These are phyloP conservation scores for Chaetomidium leptoderma DNA, from an alignment of 495 filamentous ascomycete genomes.

Conservation along the genomic window DNA sequence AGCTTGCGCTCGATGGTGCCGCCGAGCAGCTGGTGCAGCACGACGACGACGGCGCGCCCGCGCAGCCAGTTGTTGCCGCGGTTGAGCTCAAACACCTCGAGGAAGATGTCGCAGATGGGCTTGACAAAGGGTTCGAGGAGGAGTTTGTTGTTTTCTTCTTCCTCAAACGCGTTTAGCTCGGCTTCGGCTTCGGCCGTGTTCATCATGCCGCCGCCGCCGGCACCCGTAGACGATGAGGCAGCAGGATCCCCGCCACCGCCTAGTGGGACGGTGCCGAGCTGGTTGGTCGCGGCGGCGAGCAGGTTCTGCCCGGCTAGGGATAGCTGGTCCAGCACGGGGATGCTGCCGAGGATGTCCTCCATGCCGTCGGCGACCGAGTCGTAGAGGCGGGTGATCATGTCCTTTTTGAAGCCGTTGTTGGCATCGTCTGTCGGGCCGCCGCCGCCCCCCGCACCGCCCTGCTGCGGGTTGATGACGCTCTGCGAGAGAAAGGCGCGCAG, in stretches of 20 bases:
- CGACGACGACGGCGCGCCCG: constrained; percentile 90
- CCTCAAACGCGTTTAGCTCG: constrained; percentile 87
- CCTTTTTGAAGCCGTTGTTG: constrained; percentile 43
- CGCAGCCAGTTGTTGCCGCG: constrained; percentile 91
- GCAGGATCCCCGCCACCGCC: constrained; percentile 40
- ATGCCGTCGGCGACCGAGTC: constrained; percentile 95
- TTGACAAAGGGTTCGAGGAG: constrained; percentile 97
- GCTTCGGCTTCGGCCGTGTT: constrained; percentile 87
- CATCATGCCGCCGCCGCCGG: constrained; percentile 41
- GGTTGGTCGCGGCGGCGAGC: constrained; percentile 79
- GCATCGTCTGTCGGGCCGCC: constrained; percentile 52
- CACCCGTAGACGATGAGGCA: background rate
- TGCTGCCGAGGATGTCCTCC: constrained; percentile 94
- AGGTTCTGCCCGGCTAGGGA: constrained; percentile 90
- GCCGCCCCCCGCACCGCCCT: constrained; percentile 28
- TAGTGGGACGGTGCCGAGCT: constrained; percentile 56
- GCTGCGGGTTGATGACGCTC: constrained; percentile 59
- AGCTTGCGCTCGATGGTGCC: constrained; percentile 96
- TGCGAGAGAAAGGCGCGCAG: constrained; percentile 92
- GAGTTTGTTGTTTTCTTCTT: constrained; percentile 47
- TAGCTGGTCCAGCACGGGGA: constrained; percentile 91
- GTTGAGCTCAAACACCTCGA: constrained; percentile 93
- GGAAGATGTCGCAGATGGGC: constrained; percentile 95
- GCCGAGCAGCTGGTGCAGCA: constrained; percentile 74
- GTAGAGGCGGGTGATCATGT: constrained; percentile 91